Conservation (phyloP, 176 grass and related monocot genomes). For the Themeda triandra region DNA sequence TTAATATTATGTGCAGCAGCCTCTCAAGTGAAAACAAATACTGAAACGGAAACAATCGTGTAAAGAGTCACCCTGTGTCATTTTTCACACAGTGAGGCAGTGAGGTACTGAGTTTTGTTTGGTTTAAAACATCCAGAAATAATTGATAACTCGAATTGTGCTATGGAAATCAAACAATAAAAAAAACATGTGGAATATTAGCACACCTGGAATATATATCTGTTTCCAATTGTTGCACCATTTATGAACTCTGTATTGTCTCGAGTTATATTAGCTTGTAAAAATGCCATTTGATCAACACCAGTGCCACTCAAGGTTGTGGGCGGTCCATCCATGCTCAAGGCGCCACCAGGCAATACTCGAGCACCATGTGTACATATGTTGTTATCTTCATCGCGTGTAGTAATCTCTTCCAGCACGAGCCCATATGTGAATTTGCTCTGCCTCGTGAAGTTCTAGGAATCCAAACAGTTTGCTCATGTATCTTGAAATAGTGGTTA, state of each 20-base stretch:
- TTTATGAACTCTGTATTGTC: constrained; percentile 86
- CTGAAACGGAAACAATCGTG: not conserved
- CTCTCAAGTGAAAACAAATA: not conserved
- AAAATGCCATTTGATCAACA: constrained; percentile 67
- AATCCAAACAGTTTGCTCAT: constrained; percentile 25
- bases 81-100: not conserved
- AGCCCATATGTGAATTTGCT: constrained; percentile 97
- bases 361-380: constrained; percentile 84
- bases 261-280: constrained; percentile 81
- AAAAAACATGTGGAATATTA: not conserved
- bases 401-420: constrained; percentile 77
- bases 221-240: constrained; percentile 68
- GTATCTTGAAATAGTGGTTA: not conserved
- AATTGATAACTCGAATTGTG: not conserved
- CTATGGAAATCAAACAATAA: not conserved
- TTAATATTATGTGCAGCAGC: not conserved
- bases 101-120: not conserved
- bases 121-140: not conserved
- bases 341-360: constrained; percentile 63
- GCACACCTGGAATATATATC: constrained; percentile 83
- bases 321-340: constrained; percentile 92
- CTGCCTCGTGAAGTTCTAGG: constrained; percentile 72
- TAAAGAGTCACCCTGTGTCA: not conserved
- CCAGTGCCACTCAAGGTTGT: constrained; percentile 93
- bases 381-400: constrained; percentile 70